Evolutionary conservation across 208 protist species (phyloP).

Genomic region (Leishmania tarentolae): DNA sequence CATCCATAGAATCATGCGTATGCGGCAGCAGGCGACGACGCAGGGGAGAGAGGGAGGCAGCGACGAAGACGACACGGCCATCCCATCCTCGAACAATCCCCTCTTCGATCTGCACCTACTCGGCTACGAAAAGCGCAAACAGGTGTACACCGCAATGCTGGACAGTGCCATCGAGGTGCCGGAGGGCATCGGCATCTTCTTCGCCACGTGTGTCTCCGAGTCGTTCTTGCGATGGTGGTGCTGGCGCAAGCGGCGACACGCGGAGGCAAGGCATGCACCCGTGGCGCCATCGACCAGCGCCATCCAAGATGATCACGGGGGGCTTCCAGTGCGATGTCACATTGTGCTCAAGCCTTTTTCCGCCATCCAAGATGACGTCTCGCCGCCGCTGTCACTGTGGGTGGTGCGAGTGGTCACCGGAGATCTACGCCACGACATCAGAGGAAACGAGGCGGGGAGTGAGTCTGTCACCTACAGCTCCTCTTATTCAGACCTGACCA

Average conservation of each 20-base stretch:
- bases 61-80: not conserved
- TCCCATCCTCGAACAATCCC: slow-evolving; percentile 28
- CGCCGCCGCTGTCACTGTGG: slow-evolving; percentile 4
- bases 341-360: slow-evolving; percentile 2
- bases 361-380: not conserved
- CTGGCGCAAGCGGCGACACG: slow-evolving; percentile 16
- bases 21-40: not conserved
- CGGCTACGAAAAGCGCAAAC: slow-evolving; percentile 26
- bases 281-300: not conserved
- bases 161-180: slow-evolving; percentile 32
- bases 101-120: slow-evolving; percentile 36
- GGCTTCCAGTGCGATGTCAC: not conserved
- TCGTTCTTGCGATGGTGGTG: slow-evolving; percentile 30
- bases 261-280: not conserved
- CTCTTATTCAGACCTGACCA: slow-evolving; percentile 30
- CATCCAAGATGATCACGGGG: not conserved
- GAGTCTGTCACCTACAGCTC: slow-evolving; percentile 30
- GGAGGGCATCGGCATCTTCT: slow-evolving; percentile 29
- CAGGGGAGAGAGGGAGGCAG: not conserved
- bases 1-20: not conserved
- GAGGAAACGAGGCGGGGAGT: not conserved
- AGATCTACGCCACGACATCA: not conserved
- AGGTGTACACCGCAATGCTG: slow-evolving; percentile 29
- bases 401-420: slow-evolving; percentile 7
- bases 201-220: slow-evolving; percentile 33